Base-by-base conservation (phyloP, 129 eudicot species). In the Kitagawia praeruptora region DNA sequence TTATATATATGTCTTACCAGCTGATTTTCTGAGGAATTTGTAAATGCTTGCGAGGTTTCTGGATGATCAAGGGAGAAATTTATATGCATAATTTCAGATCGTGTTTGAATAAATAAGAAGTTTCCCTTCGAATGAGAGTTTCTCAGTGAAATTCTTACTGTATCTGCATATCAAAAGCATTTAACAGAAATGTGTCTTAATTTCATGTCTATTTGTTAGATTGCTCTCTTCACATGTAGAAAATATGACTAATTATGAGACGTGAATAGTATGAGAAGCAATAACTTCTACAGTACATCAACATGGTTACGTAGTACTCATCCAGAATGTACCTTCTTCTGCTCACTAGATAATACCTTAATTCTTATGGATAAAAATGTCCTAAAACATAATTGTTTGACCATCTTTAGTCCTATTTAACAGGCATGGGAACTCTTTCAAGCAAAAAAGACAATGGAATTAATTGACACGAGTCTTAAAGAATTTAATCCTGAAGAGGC, bases 401-500 rank as follows among this genome's bases (percentile, higher is more conserved):
- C 42, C 40, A 67, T 31, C 41, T 67, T 28, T 31, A 14, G 0
- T 31, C 61, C 2, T 75, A 6, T 75, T 75, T 27, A 6, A 46
- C 86, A 93, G 98, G 77, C 91, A 23, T 93, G 97, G 97, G 83
- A 21, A 70, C 88, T 87, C 61, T 93, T 86, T 77, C 88, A 88
- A 81, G 83, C 78, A 4, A 89, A 92, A 49, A 93, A 85, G 58
- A 66, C 87, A 23, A 11, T 86, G 85, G 90, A 89, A 70, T 63
- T 93, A 77, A 90, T 91, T 28, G 97, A 93, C 79, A 31, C 75
- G 46, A 84, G 77, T 70, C 93, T 93, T 27, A 83, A 38, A 27
- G 31, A 75, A 28, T 86, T 42, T 31, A 79, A 82, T 80, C 80
- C 84, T 15, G 89, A 87, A 14, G 97, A 93, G 82, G 95, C 87